Evolutionary conservation across 2,329 filamentous ascomycete species (phyloP), one percentile per base, ranked within the genome.

Genomic region (Paraconiothyrium sp.): DNA sequence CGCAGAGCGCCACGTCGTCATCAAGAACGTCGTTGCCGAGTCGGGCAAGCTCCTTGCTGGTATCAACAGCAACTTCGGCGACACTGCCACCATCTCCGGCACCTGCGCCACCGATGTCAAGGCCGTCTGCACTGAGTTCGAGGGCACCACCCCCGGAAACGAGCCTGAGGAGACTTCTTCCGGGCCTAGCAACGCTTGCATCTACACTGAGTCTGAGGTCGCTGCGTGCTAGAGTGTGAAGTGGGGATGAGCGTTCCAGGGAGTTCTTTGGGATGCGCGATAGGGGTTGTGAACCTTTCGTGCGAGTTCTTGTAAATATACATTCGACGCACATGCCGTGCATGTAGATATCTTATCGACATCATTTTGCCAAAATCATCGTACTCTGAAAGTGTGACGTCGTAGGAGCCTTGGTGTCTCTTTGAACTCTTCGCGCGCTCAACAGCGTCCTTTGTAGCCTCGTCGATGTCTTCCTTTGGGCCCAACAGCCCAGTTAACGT

Each of bases 51-150:
- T 74, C 47, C 73, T 82, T 32, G 80, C 77, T 61, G 81, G 82
- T 43, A 83, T 84, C 71, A 84, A 84, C 74, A 76, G 73, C 47
- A 85, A 84, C 78, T 84, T 80, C 57, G 81, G 81, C 16, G 83
- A 83, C 67, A 83, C 81, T 1, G 81, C 80, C 61, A 79, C 71
- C 32, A 72, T 77, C 61, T 65, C 59, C 6, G 66, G 67, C 49
- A 67, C 68, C 11, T 72, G 69, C 57, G 58, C 68, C 49, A 70
- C 63, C 4, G 57, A 50, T 46, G 67, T 67, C 11, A 62, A 68
- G 13, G 44, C 43, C 0, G 67, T 72, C 51, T 72, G 70, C 57
- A 43, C 60, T 43, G 70, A 71, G 56, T 72, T 71, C 54, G 55
- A 72, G 54, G 69, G 69, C 27, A 69, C 64, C 10, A 60, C 61